These are phyloP conservation scores for Rhynchospora tenuis DNA, from an alignment of 176 grass and related monocot species.

Conservation along the genomic window DNA sequence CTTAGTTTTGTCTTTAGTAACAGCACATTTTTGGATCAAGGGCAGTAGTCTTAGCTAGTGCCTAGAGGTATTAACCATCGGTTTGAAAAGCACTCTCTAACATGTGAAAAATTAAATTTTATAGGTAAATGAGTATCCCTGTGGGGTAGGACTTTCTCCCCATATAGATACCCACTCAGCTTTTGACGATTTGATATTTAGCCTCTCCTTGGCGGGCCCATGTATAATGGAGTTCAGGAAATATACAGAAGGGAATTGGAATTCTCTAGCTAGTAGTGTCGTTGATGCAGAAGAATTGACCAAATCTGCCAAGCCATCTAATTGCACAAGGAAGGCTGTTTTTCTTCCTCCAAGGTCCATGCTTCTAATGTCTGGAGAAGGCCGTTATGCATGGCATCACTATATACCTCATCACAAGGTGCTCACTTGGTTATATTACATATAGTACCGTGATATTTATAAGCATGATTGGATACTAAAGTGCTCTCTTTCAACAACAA, in stretches of 20 bases:
- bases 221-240: slow-evolving; percentile 97
- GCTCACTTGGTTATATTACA: not conserved
- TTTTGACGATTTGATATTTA: slow-evolving; percentile 93
- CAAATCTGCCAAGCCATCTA: slow-evolving; percentile 20
- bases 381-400: slow-evolving; percentile 94
- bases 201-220: slow-evolving; percentile 79
- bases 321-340: slow-evolving; percentile 60
- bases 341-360: slow-evolving; percentile 72
- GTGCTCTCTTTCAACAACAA: not conserved
- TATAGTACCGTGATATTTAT: not conserved
- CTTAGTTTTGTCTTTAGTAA: not conserved
- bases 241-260: slow-evolving; percentile 62
- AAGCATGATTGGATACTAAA: not conserved
- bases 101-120: not conserved
- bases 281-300: slow-evolving; percentile 41
- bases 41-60: not conserved
- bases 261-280: slow-evolving; percentile 33
- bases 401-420: slow-evolving; percentile 99
- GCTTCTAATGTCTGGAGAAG: slow-evolving; percentile 94
- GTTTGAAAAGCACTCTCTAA: not conserved
- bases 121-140: slow-evolving; percentile 95
- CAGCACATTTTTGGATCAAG: not conserved
- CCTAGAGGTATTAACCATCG: not conserved
- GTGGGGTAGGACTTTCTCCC: slow-evolving; percentile 86
- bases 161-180: slow-evolving; percentile 97